A percentile compares a stretch with the other conserved stretches of the same genome.
These are phyloP conservation scores for Discostella stelligera DNA, from an alignment of 352 stramenopile species.

Conservation along the genomic window DNA sequence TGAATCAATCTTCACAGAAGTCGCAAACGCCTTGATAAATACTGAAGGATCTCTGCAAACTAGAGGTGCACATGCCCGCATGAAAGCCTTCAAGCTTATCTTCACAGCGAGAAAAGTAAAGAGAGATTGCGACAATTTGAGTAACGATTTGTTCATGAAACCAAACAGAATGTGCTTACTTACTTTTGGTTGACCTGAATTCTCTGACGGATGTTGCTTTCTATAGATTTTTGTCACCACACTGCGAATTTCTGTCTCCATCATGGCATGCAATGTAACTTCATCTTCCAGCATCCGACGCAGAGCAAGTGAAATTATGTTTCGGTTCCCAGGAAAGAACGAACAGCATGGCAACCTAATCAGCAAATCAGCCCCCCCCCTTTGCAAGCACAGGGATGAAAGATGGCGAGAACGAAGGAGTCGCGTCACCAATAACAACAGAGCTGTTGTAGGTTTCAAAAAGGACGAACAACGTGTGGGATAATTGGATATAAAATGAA, in stretches of 20 bases:
- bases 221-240: conserved; percentile 58
- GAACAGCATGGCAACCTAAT: conserved; percentile 52
- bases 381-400: conserved; percentile 64
- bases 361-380: conserved; percentile 74
- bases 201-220: conserved; percentile 54
- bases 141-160: background rate
- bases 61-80: conserved; percentile 64
- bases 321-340: conserved; percentile 65
- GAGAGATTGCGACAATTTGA: background rate
- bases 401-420: conserved; percentile 66
- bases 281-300: conserved; percentile 81
- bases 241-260: conserved; percentile 81
- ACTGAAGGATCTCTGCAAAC: conserved; percentile 69
- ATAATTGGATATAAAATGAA: background rate
- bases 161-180: background rate
- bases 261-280: conserved; percentile 69
- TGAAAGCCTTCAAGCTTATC: conserved; percentile 66
- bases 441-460: conserved; percentile 14
- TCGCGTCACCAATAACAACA: conserved; percentile 65
- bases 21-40: conserved; percentile 79
- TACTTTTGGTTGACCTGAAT: conserved; percentile 26
- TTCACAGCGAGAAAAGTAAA: background rate
- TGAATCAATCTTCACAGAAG: conserved; percentile 58
- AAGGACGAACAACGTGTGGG: background rate
- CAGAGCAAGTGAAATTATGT: conserved; percentile 67